Base-by-base conservation (phyloP, 2,329 filamentous ascomycete species). In the Helotiales sp. region DNA sequence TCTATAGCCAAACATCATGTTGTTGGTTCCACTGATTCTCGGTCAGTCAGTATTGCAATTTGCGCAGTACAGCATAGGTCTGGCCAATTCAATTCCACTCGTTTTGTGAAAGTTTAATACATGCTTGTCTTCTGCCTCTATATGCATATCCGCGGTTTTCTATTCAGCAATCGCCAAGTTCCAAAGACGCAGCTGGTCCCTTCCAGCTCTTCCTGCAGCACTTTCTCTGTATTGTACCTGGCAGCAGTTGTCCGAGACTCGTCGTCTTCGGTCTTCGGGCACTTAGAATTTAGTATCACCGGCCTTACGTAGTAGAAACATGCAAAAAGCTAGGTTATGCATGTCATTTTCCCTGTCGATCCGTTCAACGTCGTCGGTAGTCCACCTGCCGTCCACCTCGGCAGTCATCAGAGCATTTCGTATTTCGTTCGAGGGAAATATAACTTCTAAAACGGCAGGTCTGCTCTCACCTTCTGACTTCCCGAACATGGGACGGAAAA, bases 361-460 rank as follows among this genome's bases (percentile, higher is more conserved):
- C 20, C 7, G 11, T 57, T 13, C 20, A 62, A 62, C 30, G 47
- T 62, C 47, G 45, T 24, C 34, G n/a, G 45, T 32, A 47, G 60
- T 62, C 60, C 60, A 52, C 60, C 22, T 11, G 26, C 28, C 58
- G 60, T 62, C 60, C 45, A 62, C 60, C 60, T 37, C 47, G 47
- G 47, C 47, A 50, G 22, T 17, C 10, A 40, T 15, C 11, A 15
- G 11, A 5, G 11, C 37, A 15, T 17, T 40, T 40, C 6, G 17
- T 40, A 40, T 40, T 17, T 40, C 13, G 37, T 40, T 40, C 13
- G 13, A 26, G 22, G 7, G 47, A 50, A 13, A 50, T 7, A 10
- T 13, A 26, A 10, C 13, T 49, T 13, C 8, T 2, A 50, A 13
- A 22, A 24, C 26, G 47, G 47, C 47, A 50, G 47, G 47, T 15